Conservation (phyloP, 176 grass and related monocot genomes). For the Pontederia paniculata region DNA sequence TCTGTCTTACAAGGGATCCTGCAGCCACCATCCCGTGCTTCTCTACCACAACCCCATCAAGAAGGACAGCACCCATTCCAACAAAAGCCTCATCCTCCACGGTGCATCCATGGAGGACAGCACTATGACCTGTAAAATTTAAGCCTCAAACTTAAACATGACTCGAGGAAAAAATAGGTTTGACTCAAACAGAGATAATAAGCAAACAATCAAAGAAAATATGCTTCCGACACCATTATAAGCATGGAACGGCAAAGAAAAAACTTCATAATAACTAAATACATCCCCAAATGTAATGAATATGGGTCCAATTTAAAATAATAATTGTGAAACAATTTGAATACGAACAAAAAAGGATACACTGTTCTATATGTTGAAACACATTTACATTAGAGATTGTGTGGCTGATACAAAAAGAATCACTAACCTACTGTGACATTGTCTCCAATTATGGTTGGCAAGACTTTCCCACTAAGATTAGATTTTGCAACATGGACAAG, state of each 20-base stretch:
- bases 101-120: constrained; percentile 70
- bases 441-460: constrained; percentile 72
- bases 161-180: not conserved
- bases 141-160: not conserved
- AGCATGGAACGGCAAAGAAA: too few species aligned
- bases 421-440: constrained; percentile 78
- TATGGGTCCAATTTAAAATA: too few species aligned
- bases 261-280: too few species aligned
- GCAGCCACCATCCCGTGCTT: constrained; percentile 81
- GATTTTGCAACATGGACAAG: constrained; percentile 72
- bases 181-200: too few species aligned
- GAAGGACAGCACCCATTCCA: constrained; percentile 72
- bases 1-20: constrained; percentile 61
- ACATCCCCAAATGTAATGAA: too few species aligned
- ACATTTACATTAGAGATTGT: too few species aligned
- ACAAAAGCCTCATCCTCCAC: constrained; percentile 82
- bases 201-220: not conserved
- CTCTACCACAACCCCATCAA: constrained; percentile 73
- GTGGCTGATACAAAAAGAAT: constrained; percentile 6
- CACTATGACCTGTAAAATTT: constrained; percentile 50
- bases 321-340: too few species aligned
- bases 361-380: too few species aligned
- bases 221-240: too few species aligned
- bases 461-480: constrained; percentile 59
- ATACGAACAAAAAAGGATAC: too few species aligned